These are phyloP conservation scores for Falciphora oryzae DNA, from an alignment of 2,329 filamentous ascomycete species.

Conservation along the genomic window DNA sequence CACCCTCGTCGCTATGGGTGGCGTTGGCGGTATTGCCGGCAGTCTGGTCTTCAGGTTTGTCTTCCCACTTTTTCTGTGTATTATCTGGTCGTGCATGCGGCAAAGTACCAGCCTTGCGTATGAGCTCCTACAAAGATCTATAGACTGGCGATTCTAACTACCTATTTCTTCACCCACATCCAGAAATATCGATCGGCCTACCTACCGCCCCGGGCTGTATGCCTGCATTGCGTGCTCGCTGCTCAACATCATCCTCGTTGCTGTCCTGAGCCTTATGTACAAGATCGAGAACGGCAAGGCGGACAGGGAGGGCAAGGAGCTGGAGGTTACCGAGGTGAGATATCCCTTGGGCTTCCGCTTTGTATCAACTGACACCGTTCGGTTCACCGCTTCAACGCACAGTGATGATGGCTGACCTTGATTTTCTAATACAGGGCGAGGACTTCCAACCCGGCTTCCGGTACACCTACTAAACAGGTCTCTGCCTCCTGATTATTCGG, in stretches of 20 bases:
- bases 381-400: neutral
- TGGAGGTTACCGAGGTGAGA: slow-evolving; percentile 46
- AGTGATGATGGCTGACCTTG: neutral
- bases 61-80: neutral
- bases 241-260: slow-evolving; percentile 40
- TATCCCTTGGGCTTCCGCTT: neutral
- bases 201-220: slow-evolving; percentile 50
- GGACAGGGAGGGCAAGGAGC: slow-evolving; percentile 45
- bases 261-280: slow-evolving; percentile 34
- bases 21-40: slow-evolving; percentile 72
- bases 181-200: slow-evolving; percentile 35
- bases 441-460: slow-evolving; percentile 34
- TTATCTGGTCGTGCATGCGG: neutral
- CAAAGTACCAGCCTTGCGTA: neutral
- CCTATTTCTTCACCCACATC: neutral
- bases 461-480: slow-evolving; percentile 29
- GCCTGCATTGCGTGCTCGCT: slow-evolving; percentile 47
- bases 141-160: neutral
- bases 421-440: slow-evolving; percentile 20
- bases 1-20: slow-evolving; percentile 69
- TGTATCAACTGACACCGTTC: neutral
- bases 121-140: neutral
- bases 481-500: neutral
- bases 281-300: slow-evolving; percentile 41
- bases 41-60: slow-evolving; percentile 60